Evolutionary conservation across 1,139 yeast genomes (phyloP), one percentile per base, ranked within the genome.

Genomic region (Yamadazyma songkhlaensis): DNA sequence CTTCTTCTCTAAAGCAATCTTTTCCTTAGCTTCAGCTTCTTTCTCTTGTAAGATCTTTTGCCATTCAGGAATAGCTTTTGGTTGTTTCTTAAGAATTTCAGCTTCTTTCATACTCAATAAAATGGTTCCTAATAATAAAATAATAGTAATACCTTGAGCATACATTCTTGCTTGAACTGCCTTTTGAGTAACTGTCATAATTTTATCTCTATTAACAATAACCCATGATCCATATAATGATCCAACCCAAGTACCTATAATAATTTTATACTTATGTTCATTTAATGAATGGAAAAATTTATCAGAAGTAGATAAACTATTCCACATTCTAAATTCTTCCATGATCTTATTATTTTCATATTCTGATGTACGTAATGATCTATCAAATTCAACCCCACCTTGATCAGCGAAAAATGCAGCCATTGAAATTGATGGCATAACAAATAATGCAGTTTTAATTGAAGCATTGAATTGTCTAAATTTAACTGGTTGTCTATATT

Each of bases 91-190:
- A 35, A 59, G 60, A 39, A 66, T 50, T 50, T 79, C 77, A 47
- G 76, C 79, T 52, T 84, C 90, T 48, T 75, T 79, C 63, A 79
- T 68, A 29, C 81, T 70, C 50, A 84, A 66, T 34, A 81, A 77
- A 48, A 84, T 70, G 3, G 89, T 77, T 26, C 79, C 82, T 46
- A 84, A 63, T 48, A 84, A 65, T 44, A 84, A 66, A 8, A 75
- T 70, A 41, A 83, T 83, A 2, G 90, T 81, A 42, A 86, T 65
- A 45, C 85, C 89, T 62, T 88, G 96, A 7, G 96, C 96, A 58
- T 87, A 87, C 82, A 88, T 88, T 76, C 96, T 83, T 22, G 96
- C 96, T 60, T 86, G 95, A 23, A 87, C 96, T 28, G 87, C 79
- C 62, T 88, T 89, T 64, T 89, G 96, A 4, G 95, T 69, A 42